Evolutionary conservation across 768 basidiomycete genomes (phyloP).

Genomic region (Calvatia gigantea): DNA sequence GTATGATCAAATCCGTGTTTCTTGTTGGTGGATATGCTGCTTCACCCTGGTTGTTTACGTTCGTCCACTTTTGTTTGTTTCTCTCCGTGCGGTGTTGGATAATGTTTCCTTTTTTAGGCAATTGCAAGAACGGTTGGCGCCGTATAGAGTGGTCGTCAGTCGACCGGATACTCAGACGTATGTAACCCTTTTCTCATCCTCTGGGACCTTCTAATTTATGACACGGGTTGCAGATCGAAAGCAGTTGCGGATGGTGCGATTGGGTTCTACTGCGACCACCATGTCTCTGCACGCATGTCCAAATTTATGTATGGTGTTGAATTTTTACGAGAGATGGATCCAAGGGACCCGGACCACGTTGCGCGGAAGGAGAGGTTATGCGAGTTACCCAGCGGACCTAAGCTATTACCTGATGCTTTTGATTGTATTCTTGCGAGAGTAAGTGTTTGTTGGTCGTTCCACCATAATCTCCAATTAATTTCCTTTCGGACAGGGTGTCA

Average conservation of each 20-base stretch:
- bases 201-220: not conserved
- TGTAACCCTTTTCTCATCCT: slow-evolving; percentile 18
- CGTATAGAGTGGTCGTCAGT: slow-evolving; percentile 58
- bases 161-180: slow-evolving; percentile 81
- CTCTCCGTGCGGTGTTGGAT: not conserved
- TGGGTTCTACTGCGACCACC: slow-evolving; percentile 82
- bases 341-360: slow-evolving; percentile 62
- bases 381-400: slow-evolving; percentile 75
- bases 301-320: slow-evolving; percentile 84
- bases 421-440: slow-evolving; percentile 76
- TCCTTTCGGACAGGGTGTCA: slow-evolving; percentile 51
- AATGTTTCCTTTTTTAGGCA: slow-evolving; percentile 33
- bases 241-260: slow-evolving; percentile 83
- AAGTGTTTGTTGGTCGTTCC: slow-evolving; percentile 21
- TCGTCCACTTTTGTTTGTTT: slow-evolving; percentile 8
- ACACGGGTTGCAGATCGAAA: slow-evolving; percentile 57
- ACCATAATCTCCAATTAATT: too few relatives aligned
- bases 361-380: slow-evolving; percentile 62
- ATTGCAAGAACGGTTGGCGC: slow-evolving; percentile 62
- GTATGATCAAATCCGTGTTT: slow-evolving; percentile 76
- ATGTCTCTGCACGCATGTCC: slow-evolving; percentile 78
- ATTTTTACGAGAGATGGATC: slow-evolving; percentile 66
- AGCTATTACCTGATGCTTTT: slow-evolving; percentile 77
- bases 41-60: slow-evolving; percentile 72
- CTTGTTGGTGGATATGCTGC: slow-evolving; percentile 83